phyloP scores from a whole-genome alignment of 2,329 filamentous ascomycete species.

The Beauveria sp. region DNA sequence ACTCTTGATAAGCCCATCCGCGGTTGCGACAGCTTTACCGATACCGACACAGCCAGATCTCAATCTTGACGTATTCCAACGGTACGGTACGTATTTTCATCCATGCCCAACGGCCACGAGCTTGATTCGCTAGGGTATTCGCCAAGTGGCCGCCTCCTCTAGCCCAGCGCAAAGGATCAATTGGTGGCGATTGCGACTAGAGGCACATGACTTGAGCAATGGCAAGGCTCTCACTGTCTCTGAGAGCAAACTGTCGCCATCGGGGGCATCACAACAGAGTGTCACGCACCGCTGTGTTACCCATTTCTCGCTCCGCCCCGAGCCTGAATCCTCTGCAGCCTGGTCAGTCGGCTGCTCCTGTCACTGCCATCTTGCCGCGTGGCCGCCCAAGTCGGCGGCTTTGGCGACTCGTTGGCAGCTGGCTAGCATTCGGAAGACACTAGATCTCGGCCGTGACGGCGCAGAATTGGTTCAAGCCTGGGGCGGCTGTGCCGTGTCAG shows the following conservation, averaged over 20 bases:
- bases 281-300: background rate
- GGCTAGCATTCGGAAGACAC: background rate
- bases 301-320: background rate
- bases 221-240: background rate
- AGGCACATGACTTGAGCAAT: background rate
- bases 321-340: background rate
- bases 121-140: background rate
- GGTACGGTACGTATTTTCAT: background rate
- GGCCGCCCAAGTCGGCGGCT: background rate
- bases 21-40: background rate
- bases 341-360: background rate
- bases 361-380: background rate
- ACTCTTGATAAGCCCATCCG: background rate
- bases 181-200: background rate
- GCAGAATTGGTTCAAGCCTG: background rate
- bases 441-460: constrained; percentile 1
- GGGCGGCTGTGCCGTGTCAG: background rate
- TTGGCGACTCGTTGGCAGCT: background rate
- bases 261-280: background rate
- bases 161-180: background rate
- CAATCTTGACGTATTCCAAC: background rate
- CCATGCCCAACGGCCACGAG: background rate
- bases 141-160: background rate
- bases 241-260: background rate
- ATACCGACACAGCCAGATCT: background rate